phyloP scores from a whole-genome alignment of 768 basidiomycete species.

The Mycena latifolia region DNA sequence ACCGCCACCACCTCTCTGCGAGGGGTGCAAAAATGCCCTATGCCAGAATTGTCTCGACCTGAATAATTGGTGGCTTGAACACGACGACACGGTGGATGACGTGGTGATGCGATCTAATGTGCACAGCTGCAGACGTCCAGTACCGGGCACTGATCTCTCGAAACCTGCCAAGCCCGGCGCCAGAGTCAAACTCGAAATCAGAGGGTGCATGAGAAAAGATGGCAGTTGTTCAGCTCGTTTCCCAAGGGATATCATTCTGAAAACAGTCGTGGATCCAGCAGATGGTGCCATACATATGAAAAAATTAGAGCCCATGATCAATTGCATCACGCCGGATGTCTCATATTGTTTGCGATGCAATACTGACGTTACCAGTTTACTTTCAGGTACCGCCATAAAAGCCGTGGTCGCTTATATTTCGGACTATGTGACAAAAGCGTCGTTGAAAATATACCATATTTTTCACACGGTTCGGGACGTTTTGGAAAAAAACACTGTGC shows the following conservation, averaged over 20 bases:
- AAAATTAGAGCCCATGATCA: constrained; percentile 48
- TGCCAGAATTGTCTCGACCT: constrained; percentile 39
- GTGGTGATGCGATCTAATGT: constrained; percentile 45
- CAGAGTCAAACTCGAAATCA: constrained; percentile 28
- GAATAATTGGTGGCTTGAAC: constrained; percentile 33
- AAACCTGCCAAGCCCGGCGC: constrained; percentile 13
- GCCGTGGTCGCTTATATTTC: constrained; percentile 53
- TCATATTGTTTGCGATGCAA: constrained; percentile 44
- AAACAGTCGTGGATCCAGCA: constrained; percentile 40
- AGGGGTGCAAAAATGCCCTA: constrained; percentile 17
- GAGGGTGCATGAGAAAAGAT: constrained; percentile 44
- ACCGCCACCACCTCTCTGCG: constrained; percentile 33
- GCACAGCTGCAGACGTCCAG: constrained; percentile 39
- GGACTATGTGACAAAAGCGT: constrained; percentile 58
- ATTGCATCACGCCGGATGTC: constrained; percentile 45
- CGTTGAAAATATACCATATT: constrained; percentile 51
- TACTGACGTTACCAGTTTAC: constrained; percentile 44
- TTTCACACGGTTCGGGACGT: too few relatives aligned
- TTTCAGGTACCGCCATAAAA: constrained; percentile 55
- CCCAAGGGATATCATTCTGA: constrained; percentile 41
- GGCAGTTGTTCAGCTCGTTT: constrained; percentile 50
- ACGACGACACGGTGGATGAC: constrained; percentile 42
- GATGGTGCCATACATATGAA: neutral
- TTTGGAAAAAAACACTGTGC: constrained; percentile 37
- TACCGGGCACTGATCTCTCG: constrained; percentile 31